A percentile compares a stretch with the other conserved stretches of the same genome.
These are phyloP conservation scores for Larix kaempferi DNA, from an alignment of 75 land plant species.

Conservation along the genomic window DNA sequence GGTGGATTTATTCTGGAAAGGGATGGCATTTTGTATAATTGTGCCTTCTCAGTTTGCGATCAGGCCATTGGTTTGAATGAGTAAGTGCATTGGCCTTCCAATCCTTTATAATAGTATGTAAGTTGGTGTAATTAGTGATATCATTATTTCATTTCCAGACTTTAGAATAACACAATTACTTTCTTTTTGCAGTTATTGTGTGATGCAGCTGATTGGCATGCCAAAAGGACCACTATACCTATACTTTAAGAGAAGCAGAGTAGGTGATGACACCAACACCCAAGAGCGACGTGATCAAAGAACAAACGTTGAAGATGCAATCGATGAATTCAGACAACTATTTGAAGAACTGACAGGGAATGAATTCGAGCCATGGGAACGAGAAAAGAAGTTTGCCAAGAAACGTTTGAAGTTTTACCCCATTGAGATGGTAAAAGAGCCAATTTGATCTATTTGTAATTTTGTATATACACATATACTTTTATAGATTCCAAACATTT, in stretches of 20 bases:
- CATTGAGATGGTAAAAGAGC: conserved; percentile 53
- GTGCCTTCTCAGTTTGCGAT: conserved; percentile 67
- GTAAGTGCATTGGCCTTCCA: conserved; percentile 20
- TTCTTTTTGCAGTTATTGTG: conserved; percentile 35
- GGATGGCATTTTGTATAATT: conserved; percentile 69
- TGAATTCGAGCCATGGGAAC: conserved; percentile 80
- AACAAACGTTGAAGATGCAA: conserved; percentile 24
- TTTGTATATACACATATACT: no score
- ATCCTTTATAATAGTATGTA: no score
- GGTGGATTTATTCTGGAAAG: conserved; percentile 63
- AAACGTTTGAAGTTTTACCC: conserved; percentile 54
- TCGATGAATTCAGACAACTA: conserved; percentile 52
- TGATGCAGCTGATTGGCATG: conserved; percentile 58
- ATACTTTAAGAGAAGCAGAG: conserved; percentile 58
- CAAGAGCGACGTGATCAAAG: conserved; percentile 59
- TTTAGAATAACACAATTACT: no score
- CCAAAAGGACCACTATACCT: conserved; percentile 45
- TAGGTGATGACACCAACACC: conserved; percentile 51
- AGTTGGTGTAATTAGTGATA: no score
- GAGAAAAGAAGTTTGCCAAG: conserved; percentile 70
- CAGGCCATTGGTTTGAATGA: conserved; percentile 42
- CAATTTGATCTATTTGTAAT: no score
- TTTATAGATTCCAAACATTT: no score
- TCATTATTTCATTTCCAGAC: no score
- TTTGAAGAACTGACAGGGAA: conserved; percentile 76